Conservation (phyloP, 2,329 filamentous ascomycete species). For the Cryoendolithus antarcticus region DNA sequence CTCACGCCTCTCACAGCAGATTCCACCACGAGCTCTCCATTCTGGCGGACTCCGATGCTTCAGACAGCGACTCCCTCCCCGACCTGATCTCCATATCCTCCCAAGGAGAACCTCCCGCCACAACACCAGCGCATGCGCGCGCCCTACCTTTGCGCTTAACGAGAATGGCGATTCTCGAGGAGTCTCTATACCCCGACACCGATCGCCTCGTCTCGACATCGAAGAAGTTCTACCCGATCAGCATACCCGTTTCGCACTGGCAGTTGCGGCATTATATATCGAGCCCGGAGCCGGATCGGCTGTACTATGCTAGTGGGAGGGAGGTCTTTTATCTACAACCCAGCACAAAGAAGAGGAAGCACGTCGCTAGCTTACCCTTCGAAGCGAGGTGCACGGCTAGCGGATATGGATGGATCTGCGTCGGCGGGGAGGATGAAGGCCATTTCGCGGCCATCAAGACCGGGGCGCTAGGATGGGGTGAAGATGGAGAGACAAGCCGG, state of each 20-base stretch:
- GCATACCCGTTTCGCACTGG: constrained; percentile 53
- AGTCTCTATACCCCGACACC: constrained; percentile 28
- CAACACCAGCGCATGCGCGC: too few species aligned
- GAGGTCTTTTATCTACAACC: constrained; percentile 49
- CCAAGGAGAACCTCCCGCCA: too few species aligned
- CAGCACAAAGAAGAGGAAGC: constrained; percentile 57
- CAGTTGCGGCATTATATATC: constrained; percentile 85
- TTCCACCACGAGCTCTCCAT: too few species aligned
- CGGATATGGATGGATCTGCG: constrained; percentile 76
- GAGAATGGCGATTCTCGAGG: too few species aligned
- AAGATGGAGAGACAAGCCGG: constrained; percentile 35
- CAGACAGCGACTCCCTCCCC: too few species aligned
- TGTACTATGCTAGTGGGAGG: constrained; percentile 73
- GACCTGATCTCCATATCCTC: too few species aligned
- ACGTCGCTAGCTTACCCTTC: constrained; percentile 56
- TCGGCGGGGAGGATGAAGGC: constrained; percentile 71
- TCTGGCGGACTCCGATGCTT: too few species aligned
- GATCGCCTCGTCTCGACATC: constrained; percentile 32
- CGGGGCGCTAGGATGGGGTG: constrained; percentile 13
- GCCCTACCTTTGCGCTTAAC: too few species aligned
- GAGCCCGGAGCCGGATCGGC: constrained; percentile 58
- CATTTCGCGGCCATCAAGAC: constrained; percentile 73
- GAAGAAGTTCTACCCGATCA: constrained; percentile 35
- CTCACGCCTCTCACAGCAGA: too few species aligned
- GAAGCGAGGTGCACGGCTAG: constrained; percentile 77